Percentiles rank a stretch among this genome's conserved stretches.
These are phyloP conservation scores for Mucor velutinosus DNA, from an alignment of 371 early-diverging fungal species.

Conservation along the genomic window DNA sequence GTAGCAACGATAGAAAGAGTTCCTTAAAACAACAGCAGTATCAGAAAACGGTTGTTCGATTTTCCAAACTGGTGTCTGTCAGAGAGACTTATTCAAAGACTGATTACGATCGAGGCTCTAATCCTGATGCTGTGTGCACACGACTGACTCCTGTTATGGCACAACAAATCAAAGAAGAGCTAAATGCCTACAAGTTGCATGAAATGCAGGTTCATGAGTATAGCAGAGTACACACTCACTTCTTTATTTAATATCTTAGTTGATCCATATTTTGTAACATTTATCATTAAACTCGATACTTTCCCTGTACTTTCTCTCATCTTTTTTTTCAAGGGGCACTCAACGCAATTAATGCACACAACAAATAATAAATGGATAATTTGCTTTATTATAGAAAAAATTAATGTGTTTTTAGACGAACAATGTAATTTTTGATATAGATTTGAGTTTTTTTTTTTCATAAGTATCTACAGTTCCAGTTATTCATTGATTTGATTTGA, in stretches of 20 bases:
- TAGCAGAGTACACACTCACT: slow-evolving; percentile 70
- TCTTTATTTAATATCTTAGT: slow-evolving; percentile 40
- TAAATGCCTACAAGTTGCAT: slow-evolving; percentile 71
- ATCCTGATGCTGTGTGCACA: slow-evolving; percentile 57
- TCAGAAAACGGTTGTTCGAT: slow-evolving; percentile 18
- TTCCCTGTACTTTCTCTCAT: too few species aligned
- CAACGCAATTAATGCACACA: background rate
- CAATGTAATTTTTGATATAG: background rate
- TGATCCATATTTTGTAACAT: background rate
- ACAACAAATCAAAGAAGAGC: slow-evolving; percentile 69
- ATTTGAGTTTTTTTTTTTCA: background rate
- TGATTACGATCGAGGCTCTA: slow-evolving; percentile 73
- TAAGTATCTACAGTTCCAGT: slow-evolving; percentile 25
- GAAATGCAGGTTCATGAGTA: slow-evolving; percentile 80
- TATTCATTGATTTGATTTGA: slow-evolving; percentile 11
- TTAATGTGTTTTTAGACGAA: slow-evolving; percentile 15
- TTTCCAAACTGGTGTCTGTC: slow-evolving; percentile 34
- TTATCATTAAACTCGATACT: background rate
- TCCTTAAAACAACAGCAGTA: background rate
- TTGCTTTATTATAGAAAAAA: slow-evolving; percentile 1
- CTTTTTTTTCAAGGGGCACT: background rate
- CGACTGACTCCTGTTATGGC: slow-evolving; percentile 64
- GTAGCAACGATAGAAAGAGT: background rate
- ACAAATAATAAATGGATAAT: background rate
- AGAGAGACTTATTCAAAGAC: slow-evolving; percentile 65